Base-by-base conservation (phyloP, 2,329 filamentous ascomycete genomes). In the Blastomyces parvus region DNA sequence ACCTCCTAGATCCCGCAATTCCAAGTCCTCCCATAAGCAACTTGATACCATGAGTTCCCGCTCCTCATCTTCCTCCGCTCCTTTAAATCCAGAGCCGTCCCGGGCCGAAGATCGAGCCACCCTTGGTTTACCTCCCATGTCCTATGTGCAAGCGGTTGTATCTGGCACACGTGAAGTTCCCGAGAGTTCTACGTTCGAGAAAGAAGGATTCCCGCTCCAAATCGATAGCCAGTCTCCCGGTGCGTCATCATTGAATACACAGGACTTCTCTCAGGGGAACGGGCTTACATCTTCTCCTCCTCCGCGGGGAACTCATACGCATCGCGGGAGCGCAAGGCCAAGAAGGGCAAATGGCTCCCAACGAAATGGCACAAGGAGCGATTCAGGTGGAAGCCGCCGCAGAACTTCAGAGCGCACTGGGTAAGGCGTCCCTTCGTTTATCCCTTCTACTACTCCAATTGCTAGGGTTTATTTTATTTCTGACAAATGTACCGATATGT, bases 141-240 rank as follows among this genome's bases (percentile, higher is more conserved):
- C 60, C 19, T 62, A 62, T 57, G 50, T 46, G 17, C 50, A 46
- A 19, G 60, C 52, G 13, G 48, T 62, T n/a, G 46, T 57, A 22
- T 57, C 50, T 25, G 13, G 25, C 17, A 8, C n/a, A 36, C 42
- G 19, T 33, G 27, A n/a, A 59, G 6, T 42, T 3, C 25, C 42
- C 13, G 57, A 59, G 9, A 27, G 27, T 42, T 48, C 42, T 5
- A 14, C 27, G 13, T 33, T 33, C 27, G 40, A 27, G 40, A 59
- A 46, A 13, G 42, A 33, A 14, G 25, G 42, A 30, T 48, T 17
- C 30, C 38, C 27, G 19, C 25, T 17, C 17, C 40, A 30, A 22
- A 30, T 46, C 17, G 25, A 59, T 48, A 19, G 38, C 25, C 42
- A 46, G 4, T 25, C 57, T 6, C 7, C 25, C 19, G 57, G 17